phyloP scores from a whole-genome alignment of 2,329 filamentous ascomycete genomes.

The Fusarium fracticaudum region DNA sequence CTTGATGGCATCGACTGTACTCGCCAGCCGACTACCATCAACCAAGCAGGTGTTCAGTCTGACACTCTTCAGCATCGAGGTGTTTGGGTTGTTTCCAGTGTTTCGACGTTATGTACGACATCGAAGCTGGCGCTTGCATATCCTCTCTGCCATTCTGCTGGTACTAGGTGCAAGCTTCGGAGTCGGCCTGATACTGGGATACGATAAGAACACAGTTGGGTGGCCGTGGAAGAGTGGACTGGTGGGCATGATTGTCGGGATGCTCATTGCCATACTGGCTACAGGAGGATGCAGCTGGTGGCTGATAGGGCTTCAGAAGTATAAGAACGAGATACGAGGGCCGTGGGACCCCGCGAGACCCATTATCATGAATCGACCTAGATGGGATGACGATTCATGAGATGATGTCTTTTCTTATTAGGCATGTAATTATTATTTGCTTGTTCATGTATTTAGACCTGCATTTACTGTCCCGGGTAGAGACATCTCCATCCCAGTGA shows the following conservation, averaged over 20 bases:
- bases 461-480: neutral
- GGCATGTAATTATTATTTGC: slow-evolving; percentile 6
- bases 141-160: slow-evolving; percentile 77
- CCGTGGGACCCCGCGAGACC: slow-evolving; percentile 97
- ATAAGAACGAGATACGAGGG: slow-evolving; percentile 98
- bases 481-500: neutral
- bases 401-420: neutral
- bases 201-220: slow-evolving; percentile 49
- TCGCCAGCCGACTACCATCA: slow-evolving; percentile 87
- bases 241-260: slow-evolving; percentile 79
- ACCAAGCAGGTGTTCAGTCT: slow-evolving; percentile 95
- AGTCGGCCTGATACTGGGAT: slow-evolving; percentile 70
- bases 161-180: slow-evolving; percentile 84
- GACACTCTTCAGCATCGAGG: slow-evolving; percentile 95
- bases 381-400: slow-evolving; percentile 56
- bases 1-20: slow-evolving; percentile 93
- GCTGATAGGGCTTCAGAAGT: slow-evolving; percentile 96
- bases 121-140: slow-evolving; percentile 82
- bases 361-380: slow-evolving; percentile 75
- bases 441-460: neutral
- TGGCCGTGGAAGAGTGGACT: slow-evolving; percentile 67
- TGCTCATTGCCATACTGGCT: slow-evolving; percentile 76
- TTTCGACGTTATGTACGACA: slow-evolving; percentile 90
- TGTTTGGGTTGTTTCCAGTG: slow-evolving; percentile 97
- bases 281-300: slow-evolving; percentile 98